Conservation (phyloP, 345 rosid genomes). For the Laguncularia racemosa region DNA sequence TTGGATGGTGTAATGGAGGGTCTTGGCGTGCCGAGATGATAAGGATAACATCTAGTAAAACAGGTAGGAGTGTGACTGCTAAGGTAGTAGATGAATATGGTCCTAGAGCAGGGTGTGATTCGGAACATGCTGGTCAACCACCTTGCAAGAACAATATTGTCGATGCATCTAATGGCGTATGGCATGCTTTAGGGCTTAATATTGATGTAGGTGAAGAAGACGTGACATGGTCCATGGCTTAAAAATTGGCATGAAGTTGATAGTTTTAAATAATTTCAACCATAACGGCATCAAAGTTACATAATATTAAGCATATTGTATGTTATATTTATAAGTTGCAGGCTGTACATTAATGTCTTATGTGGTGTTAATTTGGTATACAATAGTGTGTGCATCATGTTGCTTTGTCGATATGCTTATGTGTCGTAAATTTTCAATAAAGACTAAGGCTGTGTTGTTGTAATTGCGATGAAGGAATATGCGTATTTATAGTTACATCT, state of each 20-base stretch:
- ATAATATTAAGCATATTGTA: too few relatives aligned
- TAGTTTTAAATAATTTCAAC: too few relatives aligned
- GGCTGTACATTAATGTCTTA: too few relatives aligned
- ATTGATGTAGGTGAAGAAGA: constrained; percentile 18
- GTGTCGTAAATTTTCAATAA: too few relatives aligned
- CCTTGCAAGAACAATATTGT: constrained; percentile 27
- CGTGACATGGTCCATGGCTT: constrained; percentile 33
- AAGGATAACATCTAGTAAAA: constrained; percentile 12
- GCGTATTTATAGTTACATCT: too few relatives aligned
- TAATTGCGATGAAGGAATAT: too few relatives aligned
- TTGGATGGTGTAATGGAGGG: constrained; percentile 23
- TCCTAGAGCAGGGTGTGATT: constrained; percentile 26
- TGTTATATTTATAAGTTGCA: too few relatives aligned
- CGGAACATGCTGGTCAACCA: constrained; percentile 25
- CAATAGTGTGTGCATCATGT: too few relatives aligned
- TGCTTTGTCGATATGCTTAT: too few relatives aligned
- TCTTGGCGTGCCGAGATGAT: constrained; percentile 26
- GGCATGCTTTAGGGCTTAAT: constrained; percentile 26
- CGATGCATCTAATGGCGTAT: constrained; percentile 33
- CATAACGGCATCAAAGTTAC: too few relatives aligned
- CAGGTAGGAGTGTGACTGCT: constrained; percentile 14
- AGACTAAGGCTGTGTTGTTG: too few relatives aligned
- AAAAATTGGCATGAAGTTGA: not conserved
- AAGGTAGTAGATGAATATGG: constrained; percentile 40
- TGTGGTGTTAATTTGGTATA: too few relatives aligned